Evolutionary conservation across 1,139 yeast species (phyloP).

Genomic region (Taphrina betulina): DNA sequence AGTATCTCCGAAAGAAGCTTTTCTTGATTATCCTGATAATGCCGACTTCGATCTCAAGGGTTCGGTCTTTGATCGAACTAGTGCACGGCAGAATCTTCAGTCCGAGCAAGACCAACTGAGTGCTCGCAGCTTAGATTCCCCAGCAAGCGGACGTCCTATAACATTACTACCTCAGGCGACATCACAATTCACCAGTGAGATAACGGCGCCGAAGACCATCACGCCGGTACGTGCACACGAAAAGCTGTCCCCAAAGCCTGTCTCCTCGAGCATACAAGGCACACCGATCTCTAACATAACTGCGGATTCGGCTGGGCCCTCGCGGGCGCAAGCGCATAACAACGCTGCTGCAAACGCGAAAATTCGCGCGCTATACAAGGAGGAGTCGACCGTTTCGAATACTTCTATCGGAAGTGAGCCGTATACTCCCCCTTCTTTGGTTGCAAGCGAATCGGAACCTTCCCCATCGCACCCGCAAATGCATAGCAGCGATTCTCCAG

Average conservation of each 20-base stretch:
- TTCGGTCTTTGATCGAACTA: slow-evolving; percentile 1
- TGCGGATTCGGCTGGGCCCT: too few species aligned
- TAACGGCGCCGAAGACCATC: slow-evolving; percentile 3
- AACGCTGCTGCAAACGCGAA: slow-evolving; percentile 22
- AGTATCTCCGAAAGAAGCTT: slow-evolving; percentile 38
- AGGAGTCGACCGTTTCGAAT: slow-evolving; percentile 29
- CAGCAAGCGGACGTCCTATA: background rate
- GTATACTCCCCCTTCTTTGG: slow-evolving; percentile 3
- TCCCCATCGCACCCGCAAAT: background rate
- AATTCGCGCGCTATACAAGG: slow-evolving; percentile 30
- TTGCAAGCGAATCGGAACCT: slow-evolving; percentile 3
- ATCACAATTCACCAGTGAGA: slow-evolving; percentile 8
- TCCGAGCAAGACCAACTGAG: background rate
- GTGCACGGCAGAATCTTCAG: slow-evolving; percentile 6
- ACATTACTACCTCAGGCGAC: slow-evolving; percentile 17
- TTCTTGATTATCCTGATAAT: slow-evolving; percentile 35
- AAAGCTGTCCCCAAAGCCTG: slow-evolving; percentile 13
- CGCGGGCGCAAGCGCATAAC: slow-evolving; percentile 23
- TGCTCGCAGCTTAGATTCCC: too few species aligned
- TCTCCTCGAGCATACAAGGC: background rate
- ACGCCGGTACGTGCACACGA: slow-evolving; percentile 16
- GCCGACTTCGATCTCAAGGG: slow-evolving; percentile 5
- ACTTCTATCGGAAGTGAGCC: slow-evolving; percentile 11
- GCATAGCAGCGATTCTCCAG: background rate
- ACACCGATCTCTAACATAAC: background rate